A percentile compares a stretch with the other conserved stretches of the same genome.
These are phyloP conservation scores for Melaleuca quinquenervia DNA, from an alignment of 345 rosid genomes.

Conservation along the genomic window DNA sequence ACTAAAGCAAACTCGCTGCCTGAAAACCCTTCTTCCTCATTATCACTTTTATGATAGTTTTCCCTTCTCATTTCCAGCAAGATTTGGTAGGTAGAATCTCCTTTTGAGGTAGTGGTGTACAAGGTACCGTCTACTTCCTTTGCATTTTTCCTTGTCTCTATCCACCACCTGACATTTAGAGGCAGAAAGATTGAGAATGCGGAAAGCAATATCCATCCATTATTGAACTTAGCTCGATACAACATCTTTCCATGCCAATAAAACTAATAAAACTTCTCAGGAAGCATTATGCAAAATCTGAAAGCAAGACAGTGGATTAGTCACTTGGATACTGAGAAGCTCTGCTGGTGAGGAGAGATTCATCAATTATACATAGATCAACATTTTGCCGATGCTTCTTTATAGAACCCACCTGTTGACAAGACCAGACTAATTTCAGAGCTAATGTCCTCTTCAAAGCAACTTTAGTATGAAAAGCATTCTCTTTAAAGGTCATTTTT, in stretches of 20 bases:
- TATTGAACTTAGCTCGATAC: neutral
- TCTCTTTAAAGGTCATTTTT: neutral
- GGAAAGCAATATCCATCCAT: neutral
- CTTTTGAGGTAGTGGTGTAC: conserved; percentile 21
- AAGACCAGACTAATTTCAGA: neutral
- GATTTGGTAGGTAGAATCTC: conserved; percentile 29
- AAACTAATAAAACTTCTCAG: neutral
- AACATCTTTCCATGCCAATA: neutral
- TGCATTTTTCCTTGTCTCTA: conserved; percentile 19
- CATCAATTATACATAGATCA: neutral
- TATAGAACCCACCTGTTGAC: neutral
- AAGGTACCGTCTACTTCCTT: conserved; percentile 28
- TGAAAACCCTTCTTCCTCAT: conserved; percentile 23
- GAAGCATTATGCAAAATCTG: neutral
- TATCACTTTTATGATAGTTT: conserved; percentile 10
- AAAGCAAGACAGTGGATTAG: neutral
- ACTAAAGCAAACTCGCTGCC: conserved; percentile 49
- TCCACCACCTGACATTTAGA: conserved; percentile 49
- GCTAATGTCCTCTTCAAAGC: neutral
- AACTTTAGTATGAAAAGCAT: neutral
- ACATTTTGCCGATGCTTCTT: neutral
- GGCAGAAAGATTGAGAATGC: neutral
- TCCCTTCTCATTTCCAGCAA: conserved; percentile 40
- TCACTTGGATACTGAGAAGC: neutral
- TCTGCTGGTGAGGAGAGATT: neutral